A percentile compares a stretch with the other conserved stretches of the same genome.
Evolutionary conservation across 345 rosid species (phyloP).

Genomic region (Dimocarpus longan): DNA sequence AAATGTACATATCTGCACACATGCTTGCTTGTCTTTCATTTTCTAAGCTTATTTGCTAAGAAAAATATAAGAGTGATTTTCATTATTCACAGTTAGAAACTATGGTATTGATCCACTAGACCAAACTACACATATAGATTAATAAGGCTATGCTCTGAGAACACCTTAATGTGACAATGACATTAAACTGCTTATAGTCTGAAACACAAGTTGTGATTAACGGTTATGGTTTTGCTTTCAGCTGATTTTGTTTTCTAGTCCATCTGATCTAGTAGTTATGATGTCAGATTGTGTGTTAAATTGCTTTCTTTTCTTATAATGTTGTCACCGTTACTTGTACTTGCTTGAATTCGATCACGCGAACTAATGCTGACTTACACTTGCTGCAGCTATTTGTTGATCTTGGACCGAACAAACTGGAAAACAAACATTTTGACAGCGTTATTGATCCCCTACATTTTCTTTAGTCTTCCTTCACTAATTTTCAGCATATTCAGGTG

Average conservation of each 20-base stretch:
- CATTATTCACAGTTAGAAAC: too few relatives aligned
- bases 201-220: background rate
- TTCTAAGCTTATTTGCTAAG: background rate
- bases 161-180: background rate
- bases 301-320: background rate
- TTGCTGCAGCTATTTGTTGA: constrained; percentile 71
- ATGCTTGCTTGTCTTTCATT: background rate
- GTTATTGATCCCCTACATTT: constrained; percentile 80
- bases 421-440: constrained; percentile 77
- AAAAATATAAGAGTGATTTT: too few relatives aligned
- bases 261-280: background rate
- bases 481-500: constrained; percentile 72
- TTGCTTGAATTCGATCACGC: too few relatives aligned
- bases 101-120: too few relatives aligned
- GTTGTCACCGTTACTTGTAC: background rate
- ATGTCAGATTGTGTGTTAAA: background rate
- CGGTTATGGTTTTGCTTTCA: too few relatives aligned
- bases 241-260: background rate
- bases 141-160: background rate
- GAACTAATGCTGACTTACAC: background rate
- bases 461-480: constrained; percentile 76
- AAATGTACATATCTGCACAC: background rate
- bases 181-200: background rate
- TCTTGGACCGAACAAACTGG: constrained; percentile 94
- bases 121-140: background rate